Percentiles rank a stretch among this genome's conserved stretches.
These are phyloP conservation scores for Fraxinus americana DNA, from an alignment of 257 asterid genomes.

Conservation along the genomic window DNA sequence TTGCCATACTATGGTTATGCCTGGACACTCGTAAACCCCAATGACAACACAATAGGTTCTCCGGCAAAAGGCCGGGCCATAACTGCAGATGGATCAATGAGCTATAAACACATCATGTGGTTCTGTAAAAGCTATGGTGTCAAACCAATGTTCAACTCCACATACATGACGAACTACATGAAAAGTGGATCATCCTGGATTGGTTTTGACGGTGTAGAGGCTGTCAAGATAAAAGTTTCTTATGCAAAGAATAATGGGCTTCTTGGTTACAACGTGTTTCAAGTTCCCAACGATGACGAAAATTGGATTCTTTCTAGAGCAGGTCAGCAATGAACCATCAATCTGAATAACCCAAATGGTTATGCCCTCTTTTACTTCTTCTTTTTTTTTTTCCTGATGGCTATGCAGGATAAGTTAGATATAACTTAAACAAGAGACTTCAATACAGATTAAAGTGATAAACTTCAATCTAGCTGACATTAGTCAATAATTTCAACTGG, in stretches of 20 bases:
- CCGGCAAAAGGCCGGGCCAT: conserved; percentile 34
- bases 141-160: conserved; percentile 32
- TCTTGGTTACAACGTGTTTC: conserved; percentile 34
- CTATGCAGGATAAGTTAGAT: neutral
- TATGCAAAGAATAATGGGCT: conserved; percentile 41
- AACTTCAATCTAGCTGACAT: neutral
- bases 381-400: neutral
- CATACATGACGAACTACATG: conserved; percentile 35
- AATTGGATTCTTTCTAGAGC: conserved; percentile 35
- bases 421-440: neutral
- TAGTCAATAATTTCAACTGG: neutral
- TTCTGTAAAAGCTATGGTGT: conserved; percentile 26
- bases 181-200: conserved; percentile 32
- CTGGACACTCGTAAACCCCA: conserved; percentile 43
- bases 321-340: conserved; percentile 28
- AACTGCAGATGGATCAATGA: conserved; percentile 30
- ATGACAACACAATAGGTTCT: conserved; percentile 26
- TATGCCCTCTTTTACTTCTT: neutral
- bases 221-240: conserved; percentile 37
- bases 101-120: conserved; percentile 26
- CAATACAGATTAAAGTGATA: neutral
- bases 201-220: conserved; percentile 41
- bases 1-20: conserved; percentile 50
- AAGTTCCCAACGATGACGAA: conserved; percentile 33
- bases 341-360: neutral